These are phyloP conservation scores for Colletotrichum lupini DNA, from an alignment of 2,329 filamentous ascomycete genomes.

Conservation along the genomic window DNA sequence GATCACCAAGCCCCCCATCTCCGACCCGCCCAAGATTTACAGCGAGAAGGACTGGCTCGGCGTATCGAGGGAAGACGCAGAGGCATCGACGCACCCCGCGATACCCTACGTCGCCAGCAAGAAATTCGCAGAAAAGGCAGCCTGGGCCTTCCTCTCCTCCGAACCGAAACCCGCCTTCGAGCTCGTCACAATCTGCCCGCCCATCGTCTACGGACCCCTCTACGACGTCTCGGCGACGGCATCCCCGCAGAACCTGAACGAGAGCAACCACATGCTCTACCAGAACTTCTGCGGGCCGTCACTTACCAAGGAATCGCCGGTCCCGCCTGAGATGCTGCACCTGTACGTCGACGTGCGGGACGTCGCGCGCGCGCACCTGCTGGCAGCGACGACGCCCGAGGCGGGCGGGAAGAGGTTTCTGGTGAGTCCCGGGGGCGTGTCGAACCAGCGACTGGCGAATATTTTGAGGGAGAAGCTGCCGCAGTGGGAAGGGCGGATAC, in stretches of 20 bases:
- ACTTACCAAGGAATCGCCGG: neutral
- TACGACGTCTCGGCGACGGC: neutral
- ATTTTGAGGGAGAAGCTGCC: constrained; percentile 36
- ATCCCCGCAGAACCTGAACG: constrained; percentile 4
- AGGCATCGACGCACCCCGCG: constrained; percentile 52
- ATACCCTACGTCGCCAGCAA: constrained; percentile 57
- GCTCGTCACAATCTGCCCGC: constrained; percentile 46
- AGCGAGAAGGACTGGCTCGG: constrained; percentile 58
- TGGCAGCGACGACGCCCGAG: constrained; percentile 37
- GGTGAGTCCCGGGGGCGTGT: constrained; percentile 35
- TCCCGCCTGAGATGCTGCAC: constrained; percentile 38
- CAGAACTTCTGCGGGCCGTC: constrained; percentile 4
- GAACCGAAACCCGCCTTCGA: constrained; percentile 44
- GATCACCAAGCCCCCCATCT: constrained; percentile 45
- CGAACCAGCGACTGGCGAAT: constrained; percentile 38
- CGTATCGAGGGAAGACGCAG: constrained; percentile 1
- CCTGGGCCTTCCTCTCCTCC: constrained; percentile 47
- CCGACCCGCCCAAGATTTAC: constrained; percentile 53
- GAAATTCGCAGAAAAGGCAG: constrained; percentile 51
- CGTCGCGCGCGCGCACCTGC: constrained; percentile 40
- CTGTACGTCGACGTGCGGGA: constrained; percentile 44
- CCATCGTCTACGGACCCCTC: constrained; percentile 32
- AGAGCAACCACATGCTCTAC: constrained; percentile 30
- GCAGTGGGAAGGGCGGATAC: constrained; percentile 37
- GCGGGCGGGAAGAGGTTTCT: constrained; percentile 42